Percentiles rank a stretch among this genome's conserved stretches.
Conservation (phyloP, 1,284 basidiomycete species). For the Rhodotorula sp. region DNA sequence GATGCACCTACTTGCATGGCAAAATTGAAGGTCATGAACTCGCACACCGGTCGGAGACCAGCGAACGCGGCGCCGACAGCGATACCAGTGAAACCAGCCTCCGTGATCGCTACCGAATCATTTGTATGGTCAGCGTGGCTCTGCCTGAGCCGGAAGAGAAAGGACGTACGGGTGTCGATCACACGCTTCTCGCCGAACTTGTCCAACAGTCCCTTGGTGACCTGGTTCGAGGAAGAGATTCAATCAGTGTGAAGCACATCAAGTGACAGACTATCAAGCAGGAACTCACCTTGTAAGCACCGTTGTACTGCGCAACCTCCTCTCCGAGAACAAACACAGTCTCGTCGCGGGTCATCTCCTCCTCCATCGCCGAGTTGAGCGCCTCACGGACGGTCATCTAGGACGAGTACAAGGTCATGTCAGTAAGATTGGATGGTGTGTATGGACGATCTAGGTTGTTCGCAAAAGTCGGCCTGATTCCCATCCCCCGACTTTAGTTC, state of each 20-base stretch:
- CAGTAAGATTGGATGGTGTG: neutral
- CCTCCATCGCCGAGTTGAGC: constrained; percentile 97
- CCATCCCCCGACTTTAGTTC: neutral
- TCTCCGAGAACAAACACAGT: constrained; percentile 95
- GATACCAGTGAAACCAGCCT: constrained; percentile 97
- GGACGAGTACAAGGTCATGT: neutral
- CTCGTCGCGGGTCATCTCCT: constrained; percentile 97
- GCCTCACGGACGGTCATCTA: constrained; percentile 99
- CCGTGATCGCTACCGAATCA: constrained; percentile 48
- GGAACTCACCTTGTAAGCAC: constrained; percentile 87
- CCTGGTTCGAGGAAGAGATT: constrained; percentile 40
- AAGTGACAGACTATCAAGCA: constrained; percentile 46
- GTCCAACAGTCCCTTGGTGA: constrained; percentile 96
- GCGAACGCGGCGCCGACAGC: constrained; percentile 92
- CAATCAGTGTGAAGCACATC: constrained; percentile 50
- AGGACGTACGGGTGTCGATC: constrained; percentile 62
- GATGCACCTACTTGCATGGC: constrained; percentile 66
- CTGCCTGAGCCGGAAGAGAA: too few species aligned
- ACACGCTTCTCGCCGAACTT: constrained; percentile 99
- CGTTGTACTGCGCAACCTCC: constrained; percentile 98
- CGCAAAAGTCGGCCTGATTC: neutral
- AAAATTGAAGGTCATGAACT: constrained; percentile 98
- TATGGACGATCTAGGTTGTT: too few species aligned
- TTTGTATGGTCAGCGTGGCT: too few species aligned
- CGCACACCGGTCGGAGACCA: constrained; percentile 94